phyloP scores from a whole-genome alignment of 2,329 filamentous ascomycete genomes.

The Colletotrichum sp. region DNA sequence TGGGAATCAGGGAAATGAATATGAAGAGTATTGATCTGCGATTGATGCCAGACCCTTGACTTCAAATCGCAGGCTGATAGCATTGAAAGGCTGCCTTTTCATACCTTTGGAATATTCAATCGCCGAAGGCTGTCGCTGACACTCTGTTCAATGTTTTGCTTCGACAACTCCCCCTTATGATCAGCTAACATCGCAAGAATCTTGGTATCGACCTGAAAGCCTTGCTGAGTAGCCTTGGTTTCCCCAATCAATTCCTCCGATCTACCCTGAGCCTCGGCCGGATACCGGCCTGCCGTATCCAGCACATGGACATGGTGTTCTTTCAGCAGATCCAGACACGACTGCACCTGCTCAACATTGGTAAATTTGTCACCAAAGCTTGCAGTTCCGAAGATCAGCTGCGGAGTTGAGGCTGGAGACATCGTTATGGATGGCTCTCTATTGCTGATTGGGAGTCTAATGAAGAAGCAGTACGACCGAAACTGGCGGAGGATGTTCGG shows the following conservation, averaged over 20 bases:
- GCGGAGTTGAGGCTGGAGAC: background rate
- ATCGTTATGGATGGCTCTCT: background rate
- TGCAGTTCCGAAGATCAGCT: background rate
- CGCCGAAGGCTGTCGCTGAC: background rate
- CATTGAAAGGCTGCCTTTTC: background rate
- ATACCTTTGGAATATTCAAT: background rate
- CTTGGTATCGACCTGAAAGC: background rate
- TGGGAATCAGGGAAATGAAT: background rate
- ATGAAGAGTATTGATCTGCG: background rate
- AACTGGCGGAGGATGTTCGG: background rate
- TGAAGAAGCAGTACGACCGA: background rate
- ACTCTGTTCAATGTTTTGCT: background rate
- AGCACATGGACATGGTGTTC: background rate
- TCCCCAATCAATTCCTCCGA: background rate
- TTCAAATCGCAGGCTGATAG: background rate
- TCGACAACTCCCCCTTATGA: background rate
- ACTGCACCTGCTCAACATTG: background rate
- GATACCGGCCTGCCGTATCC: background rate
- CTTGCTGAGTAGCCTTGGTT: background rate
- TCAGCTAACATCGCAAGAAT: background rate
- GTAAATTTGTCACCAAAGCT: background rate
- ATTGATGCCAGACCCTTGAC: background rate
- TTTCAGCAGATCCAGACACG: background rate
- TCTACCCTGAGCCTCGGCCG: background rate
- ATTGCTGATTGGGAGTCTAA: background rate